Percentiles rank a stretch among this genome's conserved stretches.
Evolutionary conservation across 495 filamentous ascomycete species (phyloP).

Genomic region (Aspergillus taichungensis): DNA sequence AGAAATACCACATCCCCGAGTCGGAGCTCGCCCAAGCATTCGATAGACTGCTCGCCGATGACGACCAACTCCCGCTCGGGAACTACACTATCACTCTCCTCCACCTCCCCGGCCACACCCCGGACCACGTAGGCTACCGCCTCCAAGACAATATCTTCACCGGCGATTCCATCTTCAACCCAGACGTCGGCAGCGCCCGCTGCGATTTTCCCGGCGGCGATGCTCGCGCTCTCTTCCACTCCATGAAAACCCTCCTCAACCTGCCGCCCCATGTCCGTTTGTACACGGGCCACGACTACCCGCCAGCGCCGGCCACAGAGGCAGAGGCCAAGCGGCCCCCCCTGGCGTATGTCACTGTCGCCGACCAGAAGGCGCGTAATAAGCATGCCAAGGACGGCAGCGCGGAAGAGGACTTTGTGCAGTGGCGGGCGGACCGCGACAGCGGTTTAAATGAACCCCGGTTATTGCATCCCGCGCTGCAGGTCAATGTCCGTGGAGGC

Average conservation of each 20-base stretch:
- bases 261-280: slow-evolving; percentile 30
- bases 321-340: slow-evolving; percentile 9
- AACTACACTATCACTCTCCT: slow-evolving; percentile 29
- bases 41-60: slow-evolving; percentile 38
- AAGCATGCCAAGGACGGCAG: slow-evolving; percentile 39
- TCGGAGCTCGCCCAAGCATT: slow-evolving; percentile 35
- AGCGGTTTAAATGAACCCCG: slow-evolving; percentile 30
- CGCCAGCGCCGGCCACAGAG: slow-evolving; percentile 20
- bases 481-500: slow-evolving; percentile 35
- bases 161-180: slow-evolving; percentile 47
- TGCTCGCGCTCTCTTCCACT: slow-evolving; percentile 29
- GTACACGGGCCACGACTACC: slow-evolving; percentile 41
- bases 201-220: slow-evolving; percentile 48
- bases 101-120: slow-evolving; percentile 48
- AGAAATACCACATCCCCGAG: slow-evolving; percentile 30
- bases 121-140: slow-evolving; percentile 47
- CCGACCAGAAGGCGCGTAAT: slow-evolving; percentile 36
- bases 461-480: slow-evolving; percentile 43
- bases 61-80: slow-evolving; percentile 39
- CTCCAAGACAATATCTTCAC: slow-evolving; percentile 47
- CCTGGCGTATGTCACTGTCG: slow-evolving; percentile 34
- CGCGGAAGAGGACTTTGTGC: slow-evolving; percentile 36
- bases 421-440: slow-evolving; percentile 34
- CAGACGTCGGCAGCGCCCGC: slow-evolving; percentile 44
- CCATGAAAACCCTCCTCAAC: slow-evolving; percentile 32